Base-by-base conservation (phyloP, 768 basidiomycete genomes). In the Suillus luteus region DNA sequence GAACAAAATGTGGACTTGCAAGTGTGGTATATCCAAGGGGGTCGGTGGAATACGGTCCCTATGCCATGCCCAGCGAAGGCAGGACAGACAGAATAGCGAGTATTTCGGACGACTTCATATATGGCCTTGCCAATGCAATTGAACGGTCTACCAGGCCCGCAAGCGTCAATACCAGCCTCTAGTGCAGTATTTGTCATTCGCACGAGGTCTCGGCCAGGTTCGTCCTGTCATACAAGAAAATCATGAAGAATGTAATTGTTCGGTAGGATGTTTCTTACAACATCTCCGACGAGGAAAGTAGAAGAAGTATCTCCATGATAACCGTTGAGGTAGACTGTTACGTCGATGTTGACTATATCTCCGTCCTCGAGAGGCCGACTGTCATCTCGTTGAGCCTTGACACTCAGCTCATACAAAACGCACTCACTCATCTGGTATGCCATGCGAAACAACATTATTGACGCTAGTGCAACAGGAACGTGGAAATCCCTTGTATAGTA, bases 301-400 rank as follows among this genome's bases (percentile, higher is more conserved):
- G 83, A 77, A 0, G 93, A 95, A 0, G 94, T 96, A 69, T 96
- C 95, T 1, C 95, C 95, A 68, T 96, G 95, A 74, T 86, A 94
- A 1, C 91, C 90, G 62, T 92, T 77, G n/a, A 89, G 77, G 73
- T 85, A 96, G 9, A 96, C 82, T 1, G 95, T 96, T 10, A 97
- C 76, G 73, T 97, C 95, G 51, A 96, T 81, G 73, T 95, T 95
- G 69, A 97, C 80, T 54, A 97, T 91, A 66, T 97, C 95, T 1
- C 90, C 91, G 54, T 92, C 81, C 72, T 90, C 83, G 3, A 97
- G 82, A 0, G 86, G 86, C 41, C 94, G 92, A 63, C 94, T 95
- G 15, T 60, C 63, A 62, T 59, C n/a, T 24, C n/a, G n/a, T 64
- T 57, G 62, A 66, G 41, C 27, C 35, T 43, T 52, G 52, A 31